These are phyloP conservation scores for Rhodotorula sp. DNA, from an alignment of 1,284 basidiomycete genomes.

Conservation along the genomic window DNA sequence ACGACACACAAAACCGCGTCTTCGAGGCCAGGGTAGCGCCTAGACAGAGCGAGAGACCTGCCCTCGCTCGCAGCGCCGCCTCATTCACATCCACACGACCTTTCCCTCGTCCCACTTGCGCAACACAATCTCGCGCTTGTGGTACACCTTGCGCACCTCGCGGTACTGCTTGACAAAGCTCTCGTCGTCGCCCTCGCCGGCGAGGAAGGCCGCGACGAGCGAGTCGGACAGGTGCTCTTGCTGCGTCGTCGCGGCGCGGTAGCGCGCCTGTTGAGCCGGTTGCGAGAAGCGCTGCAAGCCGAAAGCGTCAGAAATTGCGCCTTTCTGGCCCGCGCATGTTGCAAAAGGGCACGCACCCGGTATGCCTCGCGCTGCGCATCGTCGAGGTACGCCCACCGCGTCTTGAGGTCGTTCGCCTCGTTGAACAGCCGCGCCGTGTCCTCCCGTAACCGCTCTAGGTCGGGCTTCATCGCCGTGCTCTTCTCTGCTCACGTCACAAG, in stretches of 20 bases:
- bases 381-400: slow-evolving; percentile 78
- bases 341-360: slow-evolving; percentile 60
- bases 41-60: too few relatives aligned
- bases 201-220: slow-evolving; percentile 75
- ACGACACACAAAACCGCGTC: too few relatives aligned
- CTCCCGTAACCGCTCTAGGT: slow-evolving; percentile 52
- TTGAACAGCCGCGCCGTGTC: slow-evolving; percentile 63
- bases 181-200: slow-evolving; percentile 64
- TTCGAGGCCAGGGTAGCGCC: too few relatives aligned
- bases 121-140: slow-evolving; percentile 84
- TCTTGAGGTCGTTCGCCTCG: slow-evolving; percentile 74
- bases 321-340: neutral
- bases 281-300: slow-evolving; percentile 69
- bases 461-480: slow-evolving; percentile 69
- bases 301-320: neutral
- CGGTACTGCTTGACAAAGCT: slow-evolving; percentile 85
- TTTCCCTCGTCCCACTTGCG: slow-evolving; percentile 80
- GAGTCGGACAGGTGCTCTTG: slow-evolving; percentile 86
- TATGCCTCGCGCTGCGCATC: slow-evolving; percentile 82
- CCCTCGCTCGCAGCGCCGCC: too few relatives aligned
- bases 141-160: slow-evolving; percentile 78
- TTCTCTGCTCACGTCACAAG: slow-evolving; percentile 56
- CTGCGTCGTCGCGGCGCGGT: slow-evolving; percentile 78
- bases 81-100: slow-evolving; percentile 65
- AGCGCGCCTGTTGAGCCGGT: slow-evolving; percentile 79